Base-by-base conservation (phyloP, 768 basidiomycete genomes). In the Russula sp. region DNA sequence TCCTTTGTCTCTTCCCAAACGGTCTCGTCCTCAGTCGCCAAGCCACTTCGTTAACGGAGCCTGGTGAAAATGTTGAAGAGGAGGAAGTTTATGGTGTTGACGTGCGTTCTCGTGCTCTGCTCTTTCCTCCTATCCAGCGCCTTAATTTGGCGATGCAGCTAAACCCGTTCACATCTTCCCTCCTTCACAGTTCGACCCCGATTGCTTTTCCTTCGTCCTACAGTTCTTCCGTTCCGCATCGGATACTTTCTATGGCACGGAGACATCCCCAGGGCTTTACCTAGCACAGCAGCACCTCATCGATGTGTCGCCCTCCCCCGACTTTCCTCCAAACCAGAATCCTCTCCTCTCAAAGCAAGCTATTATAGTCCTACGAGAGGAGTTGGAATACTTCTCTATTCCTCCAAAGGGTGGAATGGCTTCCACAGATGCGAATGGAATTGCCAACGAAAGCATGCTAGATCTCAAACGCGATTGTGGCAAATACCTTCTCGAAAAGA, bases 341-440 rank as follows among this genome's bases (percentile, higher is more conserved):
- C 97, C 97, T 0, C 80, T 99, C 43, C 79, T 98, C 57, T 82
- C 87, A 51, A 98, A 98, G 75, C 97, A 98, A 74, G 95, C 96
- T 34, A 98, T 99, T 71, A 98, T 98, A 68, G 96, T 99, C 51
- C 85, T 99, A 32, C 83, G 97, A 34, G 97, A 99, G 73, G 97
- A 99, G 75, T 80, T 99, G 56, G 97, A 99, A 74, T 99, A 98
- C 73, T 99, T 99, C 67, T 88, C 93, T 39, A 98, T 99, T 64
- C 93, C 96, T 2, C 87, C 90, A 14, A 85, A 83, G 68, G 80
- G 78, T 60, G 78, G 81, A 41, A 70, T 71, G 16, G 83, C 87
- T 16, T 69, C 76, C 29, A 90, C 91, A 36, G 88, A 93, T 75
- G 82, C 81, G 61, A 81, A 84, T 56, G 94, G 94, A 10, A 81